A percentile compares a stretch with the other conserved stretches of the same genome.
Conservation (phyloP, 306 rosid genomes). For the Hippophae rhamnoides region DNA sequence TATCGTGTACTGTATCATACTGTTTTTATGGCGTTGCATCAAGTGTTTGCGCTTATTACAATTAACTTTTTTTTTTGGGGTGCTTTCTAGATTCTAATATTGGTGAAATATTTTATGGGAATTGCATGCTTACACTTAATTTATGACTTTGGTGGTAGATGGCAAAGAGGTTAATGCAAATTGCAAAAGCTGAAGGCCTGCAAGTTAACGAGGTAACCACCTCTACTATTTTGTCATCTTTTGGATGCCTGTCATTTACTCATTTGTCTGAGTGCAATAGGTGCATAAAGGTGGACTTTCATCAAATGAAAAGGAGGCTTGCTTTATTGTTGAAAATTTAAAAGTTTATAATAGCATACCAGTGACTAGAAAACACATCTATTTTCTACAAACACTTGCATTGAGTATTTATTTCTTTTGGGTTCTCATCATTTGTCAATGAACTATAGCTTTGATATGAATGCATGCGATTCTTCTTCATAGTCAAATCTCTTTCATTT, state of each 20-base stretch:
- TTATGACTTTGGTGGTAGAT: slow-evolving; percentile 31
- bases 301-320: not conserved
- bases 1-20: too few species aligned
- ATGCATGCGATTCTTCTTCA: too few species aligned
- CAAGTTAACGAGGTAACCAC: slow-evolving; percentile 73
- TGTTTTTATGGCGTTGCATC: not conserved
- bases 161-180: slow-evolving; percentile 79
- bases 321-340: not conserved
- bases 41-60: not conserved
- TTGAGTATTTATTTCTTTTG: too few species aligned
- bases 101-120: not conserved
- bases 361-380: not conserved
- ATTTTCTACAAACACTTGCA: not conserved
- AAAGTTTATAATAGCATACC: not conserved
- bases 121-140: not conserved
- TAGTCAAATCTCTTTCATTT: too few species aligned
- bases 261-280: not conserved
- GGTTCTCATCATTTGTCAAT: too few species aligned
- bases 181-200: slow-evolving; percentile 77
- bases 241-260: not conserved
- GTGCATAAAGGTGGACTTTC: not conserved
- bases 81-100: slow-evolving; percentile 3
- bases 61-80: not conserved
- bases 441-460: too few species aligned
- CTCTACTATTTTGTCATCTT: slow-evolving; percentile 7